Conservation (phyloP, 768 basidiomycete species). For the Lyophyllum semitale region DNA sequence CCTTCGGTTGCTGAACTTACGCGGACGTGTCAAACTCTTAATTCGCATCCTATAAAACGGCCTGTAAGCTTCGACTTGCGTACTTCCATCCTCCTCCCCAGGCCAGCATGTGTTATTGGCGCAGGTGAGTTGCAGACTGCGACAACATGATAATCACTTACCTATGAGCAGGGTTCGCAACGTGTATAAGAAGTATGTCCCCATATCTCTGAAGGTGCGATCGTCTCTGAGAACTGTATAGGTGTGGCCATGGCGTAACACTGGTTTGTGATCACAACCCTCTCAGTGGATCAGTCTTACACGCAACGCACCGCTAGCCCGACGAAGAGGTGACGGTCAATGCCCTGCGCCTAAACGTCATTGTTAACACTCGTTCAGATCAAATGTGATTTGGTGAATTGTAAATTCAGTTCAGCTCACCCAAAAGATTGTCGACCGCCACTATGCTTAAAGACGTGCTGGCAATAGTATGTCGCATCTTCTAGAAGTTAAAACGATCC, state of each 20-base stretch:
- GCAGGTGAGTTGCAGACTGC: slow-evolving; percentile 45
- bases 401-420: slow-evolving; percentile 66
- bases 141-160: slow-evolving; percentile 20
- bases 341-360: not conserved
- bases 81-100: slow-evolving; percentile 13
- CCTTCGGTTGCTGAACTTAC: slow-evolving; percentile 14
- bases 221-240: slow-evolving; percentile 22
- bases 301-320: slow-evolving; percentile 35
- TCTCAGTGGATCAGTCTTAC: slow-evolving; percentile 2
- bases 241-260: slow-evolving; percentile 56
- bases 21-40: slow-evolving; percentile 18
- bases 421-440: slow-evolving; percentile 50
- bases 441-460: slow-evolving; percentile 56
- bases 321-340: slow-evolving; percentile 52
- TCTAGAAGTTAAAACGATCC: not conserved
- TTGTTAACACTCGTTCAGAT: slow-evolving; percentile 42
- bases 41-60: slow-evolving; percentile 26
- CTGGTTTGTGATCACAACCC: slow-evolving; percentile 36
- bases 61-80: slow-evolving; percentile 10
- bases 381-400: slow-evolving; percentile 57
- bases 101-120: slow-evolving; percentile 58
- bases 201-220: not conserved
- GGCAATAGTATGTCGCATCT: slow-evolving; percentile 62
- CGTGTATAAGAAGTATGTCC: slow-evolving; percentile 49
- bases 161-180: slow-evolving; percentile 52